Percentiles rank a stretch among this genome's conserved stretches.
These are phyloP conservation scores for Scedosporium aurantiacum DNA, from an alignment of 2,329 filamentous ascomycete species.

Conservation along the genomic window DNA sequence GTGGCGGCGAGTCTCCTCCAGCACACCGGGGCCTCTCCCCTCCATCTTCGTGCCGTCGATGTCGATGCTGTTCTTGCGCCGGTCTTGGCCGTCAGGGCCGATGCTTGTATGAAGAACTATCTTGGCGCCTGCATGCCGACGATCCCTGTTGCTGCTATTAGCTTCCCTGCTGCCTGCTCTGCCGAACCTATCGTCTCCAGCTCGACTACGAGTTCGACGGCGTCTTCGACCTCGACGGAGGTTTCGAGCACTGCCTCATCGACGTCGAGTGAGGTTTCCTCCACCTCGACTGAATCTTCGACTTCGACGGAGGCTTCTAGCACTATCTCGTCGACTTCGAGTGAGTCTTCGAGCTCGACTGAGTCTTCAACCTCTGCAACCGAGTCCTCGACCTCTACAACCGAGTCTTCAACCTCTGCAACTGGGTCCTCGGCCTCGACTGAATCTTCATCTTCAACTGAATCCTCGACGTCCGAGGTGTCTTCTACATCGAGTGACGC, in stretches of 20 bases:
- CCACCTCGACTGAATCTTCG: neutral
- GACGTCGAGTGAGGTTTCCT: slow-evolving; percentile 11
- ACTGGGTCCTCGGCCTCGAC: too few species aligned
- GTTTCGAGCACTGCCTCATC: slow-evolving; percentile 3
- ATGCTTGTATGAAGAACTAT: neutral
- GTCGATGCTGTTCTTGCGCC: slow-evolving; percentile 13
- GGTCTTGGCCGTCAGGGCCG: neutral
- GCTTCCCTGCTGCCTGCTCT: neutral
- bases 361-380: slow-evolving; percentile 3
- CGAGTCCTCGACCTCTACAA: too few species aligned
- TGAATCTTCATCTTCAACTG: too few species aligned
- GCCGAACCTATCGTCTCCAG: too few species aligned
- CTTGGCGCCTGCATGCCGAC: neutral
- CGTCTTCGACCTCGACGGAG: too few species aligned
- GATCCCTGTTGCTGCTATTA: neutral
- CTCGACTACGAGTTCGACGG: too few species aligned
- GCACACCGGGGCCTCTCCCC: slow-evolving; percentile 27
- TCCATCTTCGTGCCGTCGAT: slow-evolving; percentile 33
- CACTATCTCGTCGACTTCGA: slow-evolving; percentile 6
- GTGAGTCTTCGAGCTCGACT: slow-evolving; percentile 8
- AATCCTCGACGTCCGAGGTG: too few species aligned
- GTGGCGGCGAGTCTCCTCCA: slow-evolving; percentile 27
- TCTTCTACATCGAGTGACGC: too few species aligned
- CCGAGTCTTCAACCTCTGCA: too few species aligned
- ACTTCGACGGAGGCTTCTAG: slow-evolving; percentile 10